Conservation (phyloP, 2,329 filamentous ascomycete genomes). For the Pezicula carpinea region DNA sequence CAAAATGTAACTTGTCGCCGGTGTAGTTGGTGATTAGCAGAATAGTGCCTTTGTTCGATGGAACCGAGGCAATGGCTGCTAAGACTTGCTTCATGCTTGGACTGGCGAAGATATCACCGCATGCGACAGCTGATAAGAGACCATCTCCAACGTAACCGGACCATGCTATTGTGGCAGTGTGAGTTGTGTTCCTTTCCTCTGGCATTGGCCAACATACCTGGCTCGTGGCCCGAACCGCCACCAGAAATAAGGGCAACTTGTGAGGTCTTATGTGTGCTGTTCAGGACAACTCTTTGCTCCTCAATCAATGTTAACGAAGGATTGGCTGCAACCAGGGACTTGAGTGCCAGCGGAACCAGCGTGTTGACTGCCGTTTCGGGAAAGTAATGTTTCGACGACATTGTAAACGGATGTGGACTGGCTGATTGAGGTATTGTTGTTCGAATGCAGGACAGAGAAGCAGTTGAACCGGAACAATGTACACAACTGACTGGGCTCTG, state of each 20-base stretch:
- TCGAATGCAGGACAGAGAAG: not conserved
- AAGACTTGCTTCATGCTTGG: slow-evolving; percentile 60
- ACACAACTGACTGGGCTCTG: no score
- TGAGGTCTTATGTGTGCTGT: slow-evolving; percentile 31
- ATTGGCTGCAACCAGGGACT: slow-evolving; percentile 41
- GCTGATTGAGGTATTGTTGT: no score
- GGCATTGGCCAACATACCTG: slow-evolving; percentile 7
- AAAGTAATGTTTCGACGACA: slow-evolving; percentile 53
- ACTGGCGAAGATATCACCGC: slow-evolving; percentile 59
- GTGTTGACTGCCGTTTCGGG: slow-evolving; percentile 39
- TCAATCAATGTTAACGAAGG: slow-evolving; percentile 38
- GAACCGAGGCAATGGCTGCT: slow-evolving; percentile 50
- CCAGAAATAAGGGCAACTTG: slow-evolving; percentile 23
- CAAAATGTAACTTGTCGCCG: slow-evolving; percentile 39
- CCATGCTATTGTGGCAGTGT: slow-evolving; percentile 38
- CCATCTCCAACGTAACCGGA: slow-evolving; percentile 58
- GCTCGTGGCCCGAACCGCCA: slow-evolving; percentile 30
- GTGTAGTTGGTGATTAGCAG: slow-evolving; percentile 57
- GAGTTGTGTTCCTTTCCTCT: not conserved
- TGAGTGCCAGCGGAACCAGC: slow-evolving; percentile 43
- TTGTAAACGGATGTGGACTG: slow-evolving; percentile 15
- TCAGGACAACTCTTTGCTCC: slow-evolving; percentile 43
- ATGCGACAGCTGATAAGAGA: slow-evolving; percentile 56
- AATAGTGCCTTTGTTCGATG: slow-evolving; percentile 51
- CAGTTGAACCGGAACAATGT: no score